Percentiles rank a stretch among this genome's conserved stretches.
Evolutionary conservation across 192 early-diverging fungal genomes (phyloP).

Genomic region (Podila verticillata): DNA sequence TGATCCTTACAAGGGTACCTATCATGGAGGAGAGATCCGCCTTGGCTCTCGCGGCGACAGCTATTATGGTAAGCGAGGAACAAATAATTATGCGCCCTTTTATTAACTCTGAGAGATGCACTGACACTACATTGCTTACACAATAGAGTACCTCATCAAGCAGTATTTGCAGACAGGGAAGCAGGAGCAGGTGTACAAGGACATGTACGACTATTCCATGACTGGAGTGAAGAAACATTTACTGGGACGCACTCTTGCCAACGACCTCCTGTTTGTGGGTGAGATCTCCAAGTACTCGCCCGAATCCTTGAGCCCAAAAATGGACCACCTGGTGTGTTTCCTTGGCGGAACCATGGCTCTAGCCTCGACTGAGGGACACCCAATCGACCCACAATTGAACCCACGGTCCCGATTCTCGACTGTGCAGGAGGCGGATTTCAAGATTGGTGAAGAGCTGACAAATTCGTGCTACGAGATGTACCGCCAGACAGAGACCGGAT

Average conservation of each 20-base stretch:
- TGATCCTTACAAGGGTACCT: slow-evolving; percentile 58
- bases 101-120: slow-evolving; percentile 49
- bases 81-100: neutral
- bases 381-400: slow-evolving; percentile 23
- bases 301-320: slow-evolving; percentile 60
- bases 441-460: slow-evolving; percentile 76
- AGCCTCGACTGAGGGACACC: slow-evolving; percentile 69
- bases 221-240: slow-evolving; percentile 76
- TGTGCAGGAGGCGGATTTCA: slow-evolving; percentile 60
- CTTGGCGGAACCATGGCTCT: slow-evolving; percentile 86
- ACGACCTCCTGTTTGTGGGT: slow-evolving; percentile 68
- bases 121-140: neutral
- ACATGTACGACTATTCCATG: slow-evolving; percentile 72
- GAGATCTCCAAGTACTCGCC: slow-evolving; percentile 57
- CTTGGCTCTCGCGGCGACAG: slow-evolving; percentile 76
- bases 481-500: slow-evolving; percentile 45
- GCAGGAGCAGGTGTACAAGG: slow-evolving; percentile 68
- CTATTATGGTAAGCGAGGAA: slow-evolving; percentile 78
- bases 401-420: slow-evolving; percentile 12
- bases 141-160: slow-evolving; percentile 89
- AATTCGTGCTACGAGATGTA: slow-evolving; percentile 69
- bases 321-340: slow-evolving; percentile 96
- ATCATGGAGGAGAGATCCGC: slow-evolving; percentile 58
- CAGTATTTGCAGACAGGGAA: slow-evolving; percentile 81
- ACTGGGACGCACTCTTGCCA: slow-evolving; percentile 58